phyloP scores from a whole-genome alignment of 2,329 filamentous ascomycete species.

The Pezicula neosporulosa region DNA sequence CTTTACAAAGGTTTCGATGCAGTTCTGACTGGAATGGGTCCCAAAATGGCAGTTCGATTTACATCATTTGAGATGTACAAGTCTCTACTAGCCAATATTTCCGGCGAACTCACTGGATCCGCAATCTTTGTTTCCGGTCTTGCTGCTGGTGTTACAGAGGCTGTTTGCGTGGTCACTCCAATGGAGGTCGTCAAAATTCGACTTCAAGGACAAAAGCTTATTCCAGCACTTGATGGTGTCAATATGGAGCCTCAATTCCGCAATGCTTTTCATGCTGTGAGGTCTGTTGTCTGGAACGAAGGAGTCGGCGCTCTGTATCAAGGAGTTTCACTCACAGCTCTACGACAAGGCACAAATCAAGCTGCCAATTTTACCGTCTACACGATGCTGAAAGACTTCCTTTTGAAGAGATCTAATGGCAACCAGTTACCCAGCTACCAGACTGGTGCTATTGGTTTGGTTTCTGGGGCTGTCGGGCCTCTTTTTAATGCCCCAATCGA shows the following conservation, averaged over 20 bases:
- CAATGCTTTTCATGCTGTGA: slow-evolving; percentile 77
- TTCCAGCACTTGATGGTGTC: slow-evolving; percentile 87
- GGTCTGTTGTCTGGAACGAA: slow-evolving; percentile 88
- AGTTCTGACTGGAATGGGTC: slow-evolving; percentile 89
- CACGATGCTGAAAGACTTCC: slow-evolving; percentile 77
- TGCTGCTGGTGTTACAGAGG: slow-evolving; percentile 88
- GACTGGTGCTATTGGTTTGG: slow-evolving; percentile 78
- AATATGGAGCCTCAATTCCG: slow-evolving; percentile 97
- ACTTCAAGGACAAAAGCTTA: slow-evolving; percentile 93
- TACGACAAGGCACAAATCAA: slow-evolving; percentile 89
- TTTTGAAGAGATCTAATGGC: slow-evolving; percentile 41
- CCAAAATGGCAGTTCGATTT: slow-evolving; percentile 98
- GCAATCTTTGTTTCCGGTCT: slow-evolving; percentile 64
- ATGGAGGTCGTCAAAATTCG: slow-evolving; percentile 99
- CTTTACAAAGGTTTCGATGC: slow-evolving; percentile 96
- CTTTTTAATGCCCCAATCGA: slow-evolving; percentile 95
- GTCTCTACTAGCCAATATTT: slow-evolving; percentile 64
- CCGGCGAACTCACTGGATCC: no score
- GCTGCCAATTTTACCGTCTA: slow-evolving; percentile 98
- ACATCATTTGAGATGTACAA: slow-evolving; percentile 95
- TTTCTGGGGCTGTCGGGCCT: slow-evolving; percentile 89
- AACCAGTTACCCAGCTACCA: slow-evolving; percentile 78
- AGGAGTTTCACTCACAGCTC: slow-evolving; percentile 84
- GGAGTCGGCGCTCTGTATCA: slow-evolving; percentile 82
- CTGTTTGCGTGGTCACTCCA: slow-evolving; percentile 87